Percentiles rank a stretch among this genome's conserved stretches.
Evolutionary conservation across 106 monocot genomes (phyloP).

Genomic region (Agapanthus africanus): DNA sequence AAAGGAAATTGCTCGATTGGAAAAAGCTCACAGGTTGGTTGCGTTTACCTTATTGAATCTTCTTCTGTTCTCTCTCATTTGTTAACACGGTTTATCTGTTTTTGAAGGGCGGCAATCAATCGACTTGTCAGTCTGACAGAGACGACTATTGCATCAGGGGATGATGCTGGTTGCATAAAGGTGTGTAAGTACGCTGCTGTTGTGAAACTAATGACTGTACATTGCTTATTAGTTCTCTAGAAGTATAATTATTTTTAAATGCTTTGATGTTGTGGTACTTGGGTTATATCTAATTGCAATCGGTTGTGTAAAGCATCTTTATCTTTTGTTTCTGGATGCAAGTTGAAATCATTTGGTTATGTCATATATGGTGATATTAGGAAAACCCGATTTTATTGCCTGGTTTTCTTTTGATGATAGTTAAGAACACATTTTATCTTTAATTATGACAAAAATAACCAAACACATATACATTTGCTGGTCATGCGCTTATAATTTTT

Average conservation of each 20-base stretch:
- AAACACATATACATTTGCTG: too few species aligned
- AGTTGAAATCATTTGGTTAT: neutral
- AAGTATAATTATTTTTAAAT: neutral
- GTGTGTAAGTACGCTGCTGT: slow-evolving; percentile 19
- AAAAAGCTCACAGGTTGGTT: slow-evolving; percentile 75
- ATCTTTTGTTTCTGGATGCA: neutral
- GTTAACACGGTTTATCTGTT: neutral
- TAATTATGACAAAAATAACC: too few species aligned
- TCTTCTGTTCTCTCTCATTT: neutral
- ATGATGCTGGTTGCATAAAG: slow-evolving; percentile 93
- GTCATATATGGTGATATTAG: too few species aligned
- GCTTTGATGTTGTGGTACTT: neutral
- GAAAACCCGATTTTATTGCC: too few species aligned
- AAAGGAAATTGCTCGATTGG: slow-evolving; percentile 46
- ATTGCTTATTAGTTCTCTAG: neutral
- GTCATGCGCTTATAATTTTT: too few species aligned
- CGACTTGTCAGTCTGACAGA: slow-evolving; percentile 82
- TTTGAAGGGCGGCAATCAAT: slow-evolving; percentile 52
- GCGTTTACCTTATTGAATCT: neutral
- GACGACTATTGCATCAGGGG: slow-evolving; percentile 80
- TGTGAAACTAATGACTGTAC: neutral
- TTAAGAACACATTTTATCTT: too few species aligned
- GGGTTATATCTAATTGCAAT: neutral
- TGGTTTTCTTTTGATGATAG: too few species aligned
- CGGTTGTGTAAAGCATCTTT: neutral